phyloP scores from a whole-genome alignment of 371 early-diverging fungal species.

The Apophysomyces elegans region DNA sequence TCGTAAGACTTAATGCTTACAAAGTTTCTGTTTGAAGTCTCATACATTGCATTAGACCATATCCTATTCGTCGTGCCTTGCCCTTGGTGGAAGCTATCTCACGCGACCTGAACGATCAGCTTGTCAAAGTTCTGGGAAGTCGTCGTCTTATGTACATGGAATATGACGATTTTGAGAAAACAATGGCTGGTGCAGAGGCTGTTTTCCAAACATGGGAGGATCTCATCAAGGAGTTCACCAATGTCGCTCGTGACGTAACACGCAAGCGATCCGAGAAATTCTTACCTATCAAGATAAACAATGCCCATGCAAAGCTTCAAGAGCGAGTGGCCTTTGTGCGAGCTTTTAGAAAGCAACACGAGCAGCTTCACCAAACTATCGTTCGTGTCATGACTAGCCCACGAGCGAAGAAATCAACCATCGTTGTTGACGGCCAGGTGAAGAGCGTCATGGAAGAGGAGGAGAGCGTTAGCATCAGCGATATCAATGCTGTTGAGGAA shows the following conservation, averaged over 20 bases:
- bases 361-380: constrained; percentile 94
- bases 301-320: constrained; percentile 91
- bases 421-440: constrained; percentile 56
- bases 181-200: constrained; percentile 83
- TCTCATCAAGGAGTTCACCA: constrained; percentile 92
- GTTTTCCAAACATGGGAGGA: constrained; percentile 97
- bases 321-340: constrained; percentile 91
- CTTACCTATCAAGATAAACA: constrained; percentile 91
- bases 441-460: constrained; percentile 58
- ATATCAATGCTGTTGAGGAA: constrained; percentile 86
- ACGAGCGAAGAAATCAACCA: constrained; percentile 57
- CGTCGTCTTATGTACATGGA: constrained; percentile 94
- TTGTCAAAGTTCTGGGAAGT: constrained; percentile 85
- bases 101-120: constrained; percentile 90
- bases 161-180: constrained; percentile 84
- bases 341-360: constrained; percentile 94
- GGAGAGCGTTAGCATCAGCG: constrained; percentile 65
- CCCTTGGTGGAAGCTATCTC: constrained; percentile 95
- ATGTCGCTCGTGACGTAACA: constrained; percentile 94
- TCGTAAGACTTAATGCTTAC: constrained; percentile 53
- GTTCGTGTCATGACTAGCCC: constrained; percentile 87
- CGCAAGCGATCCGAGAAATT: constrained; percentile 94
- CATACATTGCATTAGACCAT: constrained; percentile 59
- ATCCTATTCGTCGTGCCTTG: constrained; percentile 93
- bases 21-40: neutral